Percentiles rank a stretch among this genome's conserved stretches.
phyloP scores from a whole-genome alignment of 2,329 filamentous ascomycete genomes.

The Aspergillus fumigatus region DNA sequence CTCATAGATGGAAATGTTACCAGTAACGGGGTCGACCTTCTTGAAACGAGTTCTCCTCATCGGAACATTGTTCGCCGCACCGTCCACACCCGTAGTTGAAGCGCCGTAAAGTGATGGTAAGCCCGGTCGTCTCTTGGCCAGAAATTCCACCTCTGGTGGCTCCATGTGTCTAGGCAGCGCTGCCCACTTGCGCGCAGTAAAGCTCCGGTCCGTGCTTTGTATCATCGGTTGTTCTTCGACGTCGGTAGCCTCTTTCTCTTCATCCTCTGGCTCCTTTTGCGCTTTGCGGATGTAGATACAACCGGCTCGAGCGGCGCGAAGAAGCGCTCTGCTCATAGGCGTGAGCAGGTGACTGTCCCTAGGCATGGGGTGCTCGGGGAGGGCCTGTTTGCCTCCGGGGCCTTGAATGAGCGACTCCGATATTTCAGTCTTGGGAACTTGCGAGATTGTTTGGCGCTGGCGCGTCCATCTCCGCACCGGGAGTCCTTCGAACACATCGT shows the following conservation, averaged over 20 bases:
- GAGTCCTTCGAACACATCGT: slow-evolving; percentile 67
- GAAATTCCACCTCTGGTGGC: slow-evolving; percentile 56
- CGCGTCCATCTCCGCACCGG: slow-evolving; percentile 89
- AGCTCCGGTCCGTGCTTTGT: slow-evolving; percentile 43
- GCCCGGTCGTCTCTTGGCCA: slow-evolving; percentile 59
- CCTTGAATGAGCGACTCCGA: slow-evolving; percentile 29
- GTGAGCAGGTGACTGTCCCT: slow-evolving; percentile 75
- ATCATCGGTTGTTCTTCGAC: slow-evolving; percentile 27
- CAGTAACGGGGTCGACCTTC: slow-evolving; percentile 66
- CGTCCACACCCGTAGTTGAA: slow-evolving; percentile 18
- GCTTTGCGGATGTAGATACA: slow-evolving; percentile 68
- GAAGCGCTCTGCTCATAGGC: slow-evolving; percentile 73
- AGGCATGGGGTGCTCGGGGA: slow-evolving; percentile 80
- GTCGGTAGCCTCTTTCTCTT: slow-evolving; percentile 34
- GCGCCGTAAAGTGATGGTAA: slow-evolving; percentile 50
- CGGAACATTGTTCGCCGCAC: slow-evolving; percentile 39
- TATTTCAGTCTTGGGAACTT: slow-evolving; percentile 61
- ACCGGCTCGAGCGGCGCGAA: slow-evolving; percentile 75
- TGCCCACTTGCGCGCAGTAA: slow-evolving; percentile 55
- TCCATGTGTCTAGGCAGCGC: slow-evolving; percentile 54
- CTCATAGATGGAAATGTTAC: slow-evolving; percentile 79
- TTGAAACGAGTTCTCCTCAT: slow-evolving; percentile 79
- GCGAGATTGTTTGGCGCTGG: slow-evolving; percentile 63
- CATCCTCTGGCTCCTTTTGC: slow-evolving; percentile 33
- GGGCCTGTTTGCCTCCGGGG: slow-evolving; percentile 26